These are phyloP conservation scores for Aristolochia californica DNA, from an alignment of 164 flowering plant genomes.

Conservation along the genomic window DNA sequence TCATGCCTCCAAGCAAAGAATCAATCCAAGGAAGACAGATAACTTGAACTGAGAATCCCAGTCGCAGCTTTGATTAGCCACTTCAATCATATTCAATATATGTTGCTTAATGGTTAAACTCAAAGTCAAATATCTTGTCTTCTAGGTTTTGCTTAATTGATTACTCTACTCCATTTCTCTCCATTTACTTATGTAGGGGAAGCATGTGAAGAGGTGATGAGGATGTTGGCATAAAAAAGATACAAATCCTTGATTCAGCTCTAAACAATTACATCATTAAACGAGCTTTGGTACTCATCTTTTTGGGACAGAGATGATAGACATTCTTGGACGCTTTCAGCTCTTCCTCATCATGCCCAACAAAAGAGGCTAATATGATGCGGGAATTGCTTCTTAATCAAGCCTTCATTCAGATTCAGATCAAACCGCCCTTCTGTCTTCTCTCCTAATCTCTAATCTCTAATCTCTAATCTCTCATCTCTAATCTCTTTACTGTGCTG, in stretches of 20 bases:
- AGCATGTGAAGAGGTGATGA: background rate
- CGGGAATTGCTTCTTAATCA: slow-evolving; percentile 1
- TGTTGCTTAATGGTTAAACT: too few species aligned
- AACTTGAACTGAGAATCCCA: too few species aligned
- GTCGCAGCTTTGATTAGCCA: too few species aligned
- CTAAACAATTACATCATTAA: background rate
- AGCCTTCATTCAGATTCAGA: background rate
- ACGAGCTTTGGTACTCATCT: background rate
- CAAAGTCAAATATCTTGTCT: background rate
- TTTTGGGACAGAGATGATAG: background rate
- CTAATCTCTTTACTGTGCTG: too few species aligned
- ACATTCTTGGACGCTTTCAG: background rate
- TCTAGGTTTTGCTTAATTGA: background rate
- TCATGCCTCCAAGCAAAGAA: background rate
- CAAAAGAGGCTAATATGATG: background rate
- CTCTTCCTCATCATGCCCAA: background rate
- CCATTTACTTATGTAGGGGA: background rate
- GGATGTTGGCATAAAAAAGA: background rate
- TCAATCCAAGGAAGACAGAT: background rate
- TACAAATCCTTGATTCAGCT: background rate
- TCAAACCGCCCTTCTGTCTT: too few species aligned
- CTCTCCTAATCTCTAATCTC: too few species aligned
- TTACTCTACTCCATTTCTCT: too few species aligned
- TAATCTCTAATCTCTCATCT: too few species aligned
- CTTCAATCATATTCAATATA: too few species aligned